A percentile compares a stretch with the other conserved stretches of the same genome.
phyloP scores from a whole-genome alignment of 2,329 filamentous ascomycete genomes.

The Dichotomopilus funicola region DNA sequence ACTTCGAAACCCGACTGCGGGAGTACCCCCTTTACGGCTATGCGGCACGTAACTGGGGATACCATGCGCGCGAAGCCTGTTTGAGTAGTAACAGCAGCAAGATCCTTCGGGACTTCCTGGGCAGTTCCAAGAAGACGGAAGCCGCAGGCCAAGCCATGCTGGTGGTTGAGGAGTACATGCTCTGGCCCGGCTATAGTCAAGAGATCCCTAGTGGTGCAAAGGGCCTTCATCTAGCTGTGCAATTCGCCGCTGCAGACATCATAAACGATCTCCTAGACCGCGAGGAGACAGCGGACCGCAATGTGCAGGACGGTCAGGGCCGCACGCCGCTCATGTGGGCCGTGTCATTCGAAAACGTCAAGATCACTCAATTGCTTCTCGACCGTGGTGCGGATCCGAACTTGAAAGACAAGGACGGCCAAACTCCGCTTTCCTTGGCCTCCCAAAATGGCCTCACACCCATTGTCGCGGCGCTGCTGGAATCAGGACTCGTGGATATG shows the following conservation, averaged over 20 bases:
- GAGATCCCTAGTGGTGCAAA: too few species aligned
- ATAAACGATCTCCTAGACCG: too few species aligned
- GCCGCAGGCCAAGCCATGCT: background rate
- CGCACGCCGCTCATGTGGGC: background rate
- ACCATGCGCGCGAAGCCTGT: conserved; percentile 23
- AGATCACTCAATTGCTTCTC: background rate
- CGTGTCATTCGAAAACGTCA: background rate
- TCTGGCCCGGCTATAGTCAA: too few species aligned
- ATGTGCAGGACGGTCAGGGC: background rate
- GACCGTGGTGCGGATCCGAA: too few species aligned
- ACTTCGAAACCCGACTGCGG: conserved; percentile 21
- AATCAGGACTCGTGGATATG: background rate
- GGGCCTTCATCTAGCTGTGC: too few species aligned
- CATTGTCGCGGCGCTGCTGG: background rate
- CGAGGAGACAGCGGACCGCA: too few species aligned
- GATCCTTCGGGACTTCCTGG: background rate
- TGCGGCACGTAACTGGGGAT: conserved; percentile 29
- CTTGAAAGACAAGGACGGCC: background rate
- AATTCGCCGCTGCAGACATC: too few species aligned
- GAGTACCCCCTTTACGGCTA: conserved; percentile 28
- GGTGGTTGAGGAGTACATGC: background rate
- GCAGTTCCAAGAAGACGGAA: background rate
- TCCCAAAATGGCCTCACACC: background rate
- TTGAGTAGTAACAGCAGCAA: background rate
- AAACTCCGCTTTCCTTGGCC: background rate